phyloP scores from a whole-genome alignment of 148 eudicot genomes.

The Simmondsia chinensis region DNA sequence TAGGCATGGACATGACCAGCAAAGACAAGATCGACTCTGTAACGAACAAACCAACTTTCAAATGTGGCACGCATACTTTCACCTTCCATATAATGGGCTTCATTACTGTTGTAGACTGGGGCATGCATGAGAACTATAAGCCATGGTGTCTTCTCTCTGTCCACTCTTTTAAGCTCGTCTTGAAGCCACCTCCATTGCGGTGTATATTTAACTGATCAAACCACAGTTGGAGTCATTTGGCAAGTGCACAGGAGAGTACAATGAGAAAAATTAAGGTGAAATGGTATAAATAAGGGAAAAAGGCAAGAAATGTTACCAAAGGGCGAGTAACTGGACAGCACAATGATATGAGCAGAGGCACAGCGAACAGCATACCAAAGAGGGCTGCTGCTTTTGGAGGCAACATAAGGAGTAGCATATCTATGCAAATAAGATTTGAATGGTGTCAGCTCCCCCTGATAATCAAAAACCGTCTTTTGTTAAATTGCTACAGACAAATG shows the following conservation, averaged over 20 bases:
- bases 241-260: background rate
- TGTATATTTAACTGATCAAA: constrained; percentile 63
- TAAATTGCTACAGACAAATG: background rate
- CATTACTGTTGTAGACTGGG: constrained; percentile 73
- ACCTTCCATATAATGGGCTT: constrained; percentile 78
- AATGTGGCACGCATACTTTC: constrained; percentile 73
- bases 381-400: constrained; percentile 60
- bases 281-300: background rate
- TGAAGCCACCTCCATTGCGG: constrained; percentile 78
- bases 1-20: constrained; percentile 95
- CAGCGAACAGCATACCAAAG: constrained; percentile 85
- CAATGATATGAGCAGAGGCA: constrained; percentile 89
- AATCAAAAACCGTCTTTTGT: background rate
- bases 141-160: constrained; percentile 89
- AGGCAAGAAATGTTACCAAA: constrained; percentile 41
- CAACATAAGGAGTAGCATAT: constrained; percentile 61
- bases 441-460: constrained; percentile 59
- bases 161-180: constrained; percentile 52
- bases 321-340: constrained; percentile 80
- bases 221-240: background rate
- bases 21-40: constrained; percentile 79
- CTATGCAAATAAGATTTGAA: constrained; percentile 63
- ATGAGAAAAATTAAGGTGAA: background rate
- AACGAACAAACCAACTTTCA: constrained; percentile 65
- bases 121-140: constrained; percentile 82